Conservation (phyloP, 495 filamentous ascomycete species). For the Penicillium coprophilum region DNA sequence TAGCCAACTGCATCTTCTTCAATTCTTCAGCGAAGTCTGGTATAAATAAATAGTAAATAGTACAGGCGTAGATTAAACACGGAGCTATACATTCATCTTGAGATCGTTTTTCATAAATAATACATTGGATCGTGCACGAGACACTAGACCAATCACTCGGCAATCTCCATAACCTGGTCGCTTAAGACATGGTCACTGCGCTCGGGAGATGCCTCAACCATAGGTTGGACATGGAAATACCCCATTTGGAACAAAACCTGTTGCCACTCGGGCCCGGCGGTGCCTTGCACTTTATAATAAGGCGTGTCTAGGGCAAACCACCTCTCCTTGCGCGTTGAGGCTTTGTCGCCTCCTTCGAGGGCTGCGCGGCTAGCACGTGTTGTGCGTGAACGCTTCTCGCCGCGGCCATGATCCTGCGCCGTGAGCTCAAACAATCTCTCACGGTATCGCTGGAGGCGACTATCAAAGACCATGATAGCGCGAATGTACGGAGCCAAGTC, state of each 20-base stretch:
- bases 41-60: not conserved
- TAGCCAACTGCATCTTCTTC: not conserved
- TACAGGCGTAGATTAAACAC: not conserved
- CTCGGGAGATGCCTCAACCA: conserved; percentile 3
- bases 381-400: conserved; percentile 64
- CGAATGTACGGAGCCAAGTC: conserved; percentile 87
- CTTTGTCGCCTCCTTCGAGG: conserved; percentile 74
- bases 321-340: conserved; percentile 67
- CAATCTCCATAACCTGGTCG: not conserved
- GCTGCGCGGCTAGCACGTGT: conserved; percentile 81
- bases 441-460: conserved; percentile 65
- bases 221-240: conserved; percentile 32
- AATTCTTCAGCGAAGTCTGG: not conserved
- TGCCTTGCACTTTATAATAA: conserved; percentile 59
- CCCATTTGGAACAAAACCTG: conserved; percentile 41
- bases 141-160: not conserved
- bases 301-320: conserved; percentile 76
- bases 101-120: conserved; percentile 9
- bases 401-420: conserved; percentile 43
- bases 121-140: not conserved
- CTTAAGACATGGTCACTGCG: conserved; percentile 5
- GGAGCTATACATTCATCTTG: not conserved
- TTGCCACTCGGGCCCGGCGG: conserved; percentile 66
- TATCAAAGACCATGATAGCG: conserved; percentile 73
- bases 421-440: conserved; percentile 61